Conservation (phyloP, 225 moss, liverwort and hornwort genomes). For the Bryum argenteum region DNA sequence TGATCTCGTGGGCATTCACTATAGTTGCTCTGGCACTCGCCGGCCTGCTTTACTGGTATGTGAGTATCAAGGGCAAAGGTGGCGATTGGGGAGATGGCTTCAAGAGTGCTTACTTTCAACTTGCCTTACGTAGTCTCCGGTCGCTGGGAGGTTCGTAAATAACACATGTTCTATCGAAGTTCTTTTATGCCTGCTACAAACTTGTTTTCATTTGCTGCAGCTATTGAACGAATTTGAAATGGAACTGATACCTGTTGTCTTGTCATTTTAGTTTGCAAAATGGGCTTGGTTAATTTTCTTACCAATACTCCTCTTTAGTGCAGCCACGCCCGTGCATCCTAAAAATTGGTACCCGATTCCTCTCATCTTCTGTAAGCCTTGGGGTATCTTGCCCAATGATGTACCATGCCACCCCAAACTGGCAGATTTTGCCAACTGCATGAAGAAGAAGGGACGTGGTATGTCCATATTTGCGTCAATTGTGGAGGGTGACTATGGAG, state of each 20-base stretch:
- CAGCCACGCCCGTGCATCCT: slow-evolving; percentile 98
- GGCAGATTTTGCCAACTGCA: slow-evolving; percentile 98
- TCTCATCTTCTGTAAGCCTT: slow-evolving; percentile 95
- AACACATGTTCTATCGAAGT: neutral
- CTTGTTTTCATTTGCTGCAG: too few relatives aligned
- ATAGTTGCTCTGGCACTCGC: slow-evolving; percentile 84
- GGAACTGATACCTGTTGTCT: slow-evolving; percentile 15
- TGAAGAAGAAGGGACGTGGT: slow-evolving; percentile 99
- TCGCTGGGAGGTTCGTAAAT: slow-evolving; percentile 79
- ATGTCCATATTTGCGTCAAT: slow-evolving; percentile 99
- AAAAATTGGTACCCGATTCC: slow-evolving; percentile 99
- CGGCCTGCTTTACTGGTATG: slow-evolving; percentile 91
- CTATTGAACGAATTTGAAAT: neutral
- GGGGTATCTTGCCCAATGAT: slow-evolving; percentile 96
- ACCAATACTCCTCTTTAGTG: slow-evolving; percentile 24
- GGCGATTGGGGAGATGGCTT: slow-evolving; percentile 99
- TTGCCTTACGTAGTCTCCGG: slow-evolving; percentile 97
- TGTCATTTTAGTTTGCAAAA: slow-evolving; percentile 15
- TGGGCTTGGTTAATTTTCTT: slow-evolving; percentile 11
- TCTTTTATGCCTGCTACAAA: neutral
- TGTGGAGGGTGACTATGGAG: slow-evolving; percentile 93
- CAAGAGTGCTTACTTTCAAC: slow-evolving; percentile 99
- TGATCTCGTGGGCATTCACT: slow-evolving; percentile 95
- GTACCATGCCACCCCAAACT: slow-evolving; percentile 98
- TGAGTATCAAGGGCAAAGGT: slow-evolving; percentile 99